phyloP scores from a whole-genome alignment of 2,329 filamentous ascomycete genomes.

The Hymenoscyphus fraxineus region DNA sequence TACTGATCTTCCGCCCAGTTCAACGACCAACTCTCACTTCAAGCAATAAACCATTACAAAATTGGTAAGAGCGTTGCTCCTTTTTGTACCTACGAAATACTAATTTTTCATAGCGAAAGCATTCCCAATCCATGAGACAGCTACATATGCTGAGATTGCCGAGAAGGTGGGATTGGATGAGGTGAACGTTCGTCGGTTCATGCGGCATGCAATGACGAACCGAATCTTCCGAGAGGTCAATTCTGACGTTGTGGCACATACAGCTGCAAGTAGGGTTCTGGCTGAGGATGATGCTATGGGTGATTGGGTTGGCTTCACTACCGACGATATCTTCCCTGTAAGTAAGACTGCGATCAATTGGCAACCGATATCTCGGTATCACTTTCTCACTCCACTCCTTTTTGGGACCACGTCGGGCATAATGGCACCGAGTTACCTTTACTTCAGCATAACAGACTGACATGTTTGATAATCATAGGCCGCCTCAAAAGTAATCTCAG shows the following conservation, averaged over 20 bases:
- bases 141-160: slow-evolving; percentile 45
- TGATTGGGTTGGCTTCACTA: slow-evolving; percentile 54
- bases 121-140: slow-evolving; percentile 45
- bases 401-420: background rate
- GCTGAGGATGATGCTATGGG: slow-evolving; percentile 46
- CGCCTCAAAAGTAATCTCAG: slow-evolving; percentile 43
- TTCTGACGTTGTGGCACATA: slow-evolving; percentile 51
- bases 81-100: background rate
- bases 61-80: slow-evolving; percentile 40
- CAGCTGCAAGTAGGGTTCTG: slow-evolving; percentile 49
- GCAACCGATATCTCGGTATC: background rate
- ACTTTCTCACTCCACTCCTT: background rate
- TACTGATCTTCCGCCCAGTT: slow-evolving; percentile 37
- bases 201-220: slow-evolving; percentile 56
- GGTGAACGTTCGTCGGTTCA: slow-evolving; percentile 47
- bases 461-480: slow-evolving; percentile 36
- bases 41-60: slow-evolving; percentile 48
- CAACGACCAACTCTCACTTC: slow-evolving; percentile 48
- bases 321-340: slow-evolving; percentile 46
- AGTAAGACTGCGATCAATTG: slow-evolving; percentile 5
- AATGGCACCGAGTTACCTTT: background rate
- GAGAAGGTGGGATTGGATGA: slow-evolving; percentile 44
- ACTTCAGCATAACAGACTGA: background rate
- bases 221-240: slow-evolving; percentile 51
- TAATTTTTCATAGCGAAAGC: slow-evolving; percentile 43